Percentiles rank a stretch among this genome's conserved stretches.
Evolutionary conservation across 1,284 basidiomycete species (phyloP).

Genomic region (Tilletiaria anomala): DNA sequence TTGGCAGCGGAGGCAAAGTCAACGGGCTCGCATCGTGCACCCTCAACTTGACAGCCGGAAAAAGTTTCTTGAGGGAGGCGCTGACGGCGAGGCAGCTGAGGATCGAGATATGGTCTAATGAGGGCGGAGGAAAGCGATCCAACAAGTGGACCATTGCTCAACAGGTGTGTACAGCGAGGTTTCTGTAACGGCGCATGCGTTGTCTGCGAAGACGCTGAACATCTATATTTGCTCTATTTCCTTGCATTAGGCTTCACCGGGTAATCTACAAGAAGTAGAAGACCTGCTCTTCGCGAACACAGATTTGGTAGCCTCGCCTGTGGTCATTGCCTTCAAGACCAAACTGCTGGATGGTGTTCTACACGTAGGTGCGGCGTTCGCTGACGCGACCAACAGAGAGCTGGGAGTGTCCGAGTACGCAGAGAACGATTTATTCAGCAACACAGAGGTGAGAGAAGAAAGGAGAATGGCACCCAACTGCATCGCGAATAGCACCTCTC

Average conservation of each 20-base stretch:
- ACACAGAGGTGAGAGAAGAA: constrained; percentile 76
- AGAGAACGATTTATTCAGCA: constrained; percentile 90
- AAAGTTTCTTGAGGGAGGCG: constrained; percentile 73
- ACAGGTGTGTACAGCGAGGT: constrained; percentile 47
- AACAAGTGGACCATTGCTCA: constrained; percentile 53
- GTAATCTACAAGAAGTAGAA: constrained; percentile 83
- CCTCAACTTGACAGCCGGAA: constrained; percentile 66
- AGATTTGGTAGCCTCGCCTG: constrained; percentile 70
- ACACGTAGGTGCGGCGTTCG: constrained; percentile 47
- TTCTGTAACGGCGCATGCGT: too few relatives aligned
- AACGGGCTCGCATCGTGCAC: constrained; percentile 47
- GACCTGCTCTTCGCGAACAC: constrained; percentile 76
- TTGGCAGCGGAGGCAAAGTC: constrained; percentile 18
- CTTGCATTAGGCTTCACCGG: constrained; percentile 48
- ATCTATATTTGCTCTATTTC: constrained; percentile 5
- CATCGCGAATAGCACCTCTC: constrained; percentile 1
- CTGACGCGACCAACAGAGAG: constrained; percentile 46
- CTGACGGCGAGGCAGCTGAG: constrained; percentile 77
- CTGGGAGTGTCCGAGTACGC: constrained; percentile 67
- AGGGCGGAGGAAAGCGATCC: constrained; percentile 54
- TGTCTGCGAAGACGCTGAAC: neutral
- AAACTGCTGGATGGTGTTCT: constrained; percentile 47
- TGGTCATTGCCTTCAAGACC: constrained; percentile 78
- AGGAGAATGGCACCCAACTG: neutral
- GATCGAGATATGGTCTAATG: constrained; percentile 58